Percentiles rank a stretch among this genome's conserved stretches.
phyloP scores from a whole-genome alignment of 108 stramenopile genomes.

The Nitzschia sp. region DNA sequence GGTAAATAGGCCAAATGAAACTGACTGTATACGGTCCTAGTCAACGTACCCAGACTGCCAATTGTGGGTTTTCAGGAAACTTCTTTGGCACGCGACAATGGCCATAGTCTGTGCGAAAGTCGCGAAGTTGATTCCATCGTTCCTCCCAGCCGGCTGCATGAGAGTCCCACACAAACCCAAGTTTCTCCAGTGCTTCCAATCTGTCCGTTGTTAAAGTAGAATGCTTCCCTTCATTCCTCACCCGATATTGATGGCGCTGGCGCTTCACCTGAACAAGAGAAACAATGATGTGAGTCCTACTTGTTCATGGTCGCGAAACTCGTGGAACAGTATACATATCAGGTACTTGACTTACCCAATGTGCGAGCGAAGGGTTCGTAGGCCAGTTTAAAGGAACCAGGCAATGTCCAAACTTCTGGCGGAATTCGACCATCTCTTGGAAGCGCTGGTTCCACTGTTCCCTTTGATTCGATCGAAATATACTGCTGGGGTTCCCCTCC shows the following conservation, averaged over 20 bases:
- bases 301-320: too few relatives aligned
- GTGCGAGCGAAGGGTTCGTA: slow-evolving; percentile 18
- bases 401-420: slow-evolving; percentile 33
- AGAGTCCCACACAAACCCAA: slow-evolving; percentile 30
- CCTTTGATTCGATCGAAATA: slow-evolving; percentile 6
- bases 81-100: slow-evolving; percentile 34
- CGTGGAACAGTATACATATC: too few relatives aligned
- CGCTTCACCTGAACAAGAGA: slow-evolving; percentile 20
- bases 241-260: slow-evolving; percentile 20
- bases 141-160: slow-evolving; percentile 31
- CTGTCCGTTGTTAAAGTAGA: slow-evolving; percentile 16
- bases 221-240: slow-evolving; percentile 5
- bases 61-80: slow-evolving; percentile 30
- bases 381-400: slow-evolving; percentile 33
- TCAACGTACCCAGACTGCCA: slow-evolving; percentile 43
- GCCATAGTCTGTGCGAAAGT: slow-evolving; percentile 16
- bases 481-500: too few relatives aligned
- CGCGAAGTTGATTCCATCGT: slow-evolving; percentile 26
- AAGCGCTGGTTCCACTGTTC: slow-evolving; percentile 41
- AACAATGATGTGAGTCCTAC: too few relatives aligned
- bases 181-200: not conserved
- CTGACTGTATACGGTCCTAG: too few relatives aligned
- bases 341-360: slow-evolving; percentile 36
- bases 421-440: slow-evolving; percentile 39
- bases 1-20: too few relatives aligned